Base-by-base conservation (phyloP, 805 yeast genomes). In the Candida broadrunensis region DNA sequence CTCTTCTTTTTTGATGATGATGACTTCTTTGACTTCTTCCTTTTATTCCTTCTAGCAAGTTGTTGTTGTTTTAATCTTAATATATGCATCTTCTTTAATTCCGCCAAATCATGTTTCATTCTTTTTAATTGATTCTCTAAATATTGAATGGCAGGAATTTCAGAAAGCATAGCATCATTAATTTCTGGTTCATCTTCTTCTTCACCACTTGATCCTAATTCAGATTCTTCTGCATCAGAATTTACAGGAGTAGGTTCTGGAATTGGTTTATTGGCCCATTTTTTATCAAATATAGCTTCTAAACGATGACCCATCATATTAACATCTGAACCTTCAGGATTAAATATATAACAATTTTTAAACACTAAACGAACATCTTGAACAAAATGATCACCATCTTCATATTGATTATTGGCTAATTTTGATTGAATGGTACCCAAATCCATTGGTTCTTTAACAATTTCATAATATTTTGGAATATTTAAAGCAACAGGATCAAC, bases 251-350 rank as follows among this genome's bases (percentile, higher is more conserved):
- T 72, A 15, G 97, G 96, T 60, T 83, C 80, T 9, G 73, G 71
- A 21, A 67, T 51, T n/a, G 75, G 75, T 44, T 65, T 59, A 50
- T 88, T 89, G 18, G 80, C 76, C 97, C 98, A 91, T 61, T 81
- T 83, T 55, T 85, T 82, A 54, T 88, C 85, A 57, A 91, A 93
- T 2, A 86, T 77, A 20, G 82, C 83, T 63, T 93, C 97, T 41
- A 93, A 70, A 52, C 89, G 77, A 60, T 88, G 96, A 15, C 98
- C 99, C 95, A 93, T 85, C 76, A 80, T 77, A 61, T 90, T 88
- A 27, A 93, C 99, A 36, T 95, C 95, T 4, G 96, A 83, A n/a
- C 97, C 96, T 53, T 86, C 96, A 2, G 99, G 98, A 63, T 93
- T 93, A 70, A 91, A 93, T 13, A 76, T 72, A 61, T 88, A 93